These are phyloP conservation scores for Fraxinus velutina DNA, from an alignment of 305 asterid species.

Conservation along the genomic window DNA sequence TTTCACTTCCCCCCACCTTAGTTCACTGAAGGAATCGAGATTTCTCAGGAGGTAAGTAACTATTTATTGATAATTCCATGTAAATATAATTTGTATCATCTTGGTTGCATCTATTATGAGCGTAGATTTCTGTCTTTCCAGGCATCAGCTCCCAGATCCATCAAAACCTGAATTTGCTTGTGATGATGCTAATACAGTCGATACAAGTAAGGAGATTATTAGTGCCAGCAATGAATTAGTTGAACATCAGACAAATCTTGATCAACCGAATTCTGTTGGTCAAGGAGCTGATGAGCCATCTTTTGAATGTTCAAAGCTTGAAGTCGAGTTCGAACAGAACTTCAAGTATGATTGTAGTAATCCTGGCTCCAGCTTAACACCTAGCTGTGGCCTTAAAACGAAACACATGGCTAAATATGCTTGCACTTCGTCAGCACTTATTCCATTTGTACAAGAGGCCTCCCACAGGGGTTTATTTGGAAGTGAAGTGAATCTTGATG, in stretches of 20 bases:
- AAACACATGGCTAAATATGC: constrained; percentile 17
- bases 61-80: not conserved
- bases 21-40: constrained; percentile 53
- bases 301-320: constrained; percentile 52
- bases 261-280: constrained; percentile 24
- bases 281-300: constrained; percentile 39
- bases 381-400: constrained; percentile 11
- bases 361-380: constrained; percentile 2
- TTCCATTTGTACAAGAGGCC: constrained; percentile 23
- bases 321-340: constrained; percentile 41
- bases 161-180: constrained; percentile 85
- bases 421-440: constrained; percentile 24
- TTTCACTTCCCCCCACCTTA: constrained; percentile 83
- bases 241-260: constrained; percentile 34
- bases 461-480: constrained; percentile 31
- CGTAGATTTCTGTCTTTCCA: constrained; percentile 29
- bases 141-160: constrained; percentile 81
- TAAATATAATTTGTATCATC: not conserved
- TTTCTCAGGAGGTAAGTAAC: constrained; percentile 69
- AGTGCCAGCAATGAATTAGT: constrained; percentile 25
- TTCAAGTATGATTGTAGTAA: constrained; percentile 29
- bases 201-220: constrained; percentile 8
- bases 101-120: not conserved
- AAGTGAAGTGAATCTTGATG: constrained; percentile 21
- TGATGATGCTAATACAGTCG: constrained; percentile 34